Percentiles rank a stretch among this genome's conserved stretches.
Evolutionary conservation across 306 rosid species (phyloP).

Genomic region (Oxytropis ochrocephala): DNA sequence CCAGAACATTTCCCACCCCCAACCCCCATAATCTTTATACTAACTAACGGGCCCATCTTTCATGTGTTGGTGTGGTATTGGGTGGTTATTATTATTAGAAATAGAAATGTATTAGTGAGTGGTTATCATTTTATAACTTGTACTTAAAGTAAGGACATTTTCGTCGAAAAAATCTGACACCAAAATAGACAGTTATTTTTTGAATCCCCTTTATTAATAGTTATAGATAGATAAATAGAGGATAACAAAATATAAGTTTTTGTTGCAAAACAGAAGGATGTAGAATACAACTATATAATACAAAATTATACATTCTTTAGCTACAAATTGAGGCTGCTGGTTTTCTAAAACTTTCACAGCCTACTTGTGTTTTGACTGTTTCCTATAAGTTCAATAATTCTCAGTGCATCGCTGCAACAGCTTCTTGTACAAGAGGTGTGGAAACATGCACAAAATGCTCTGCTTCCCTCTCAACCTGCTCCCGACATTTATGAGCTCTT

Average conservation of each 20-base stretch:
- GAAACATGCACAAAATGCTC: slow-evolving; percentile 79
- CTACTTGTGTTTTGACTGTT: slow-evolving; percentile 20
- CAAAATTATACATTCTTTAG: slow-evolving; percentile 15
- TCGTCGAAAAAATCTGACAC: no score
- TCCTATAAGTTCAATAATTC: background rate
- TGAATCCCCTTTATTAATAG: no score
- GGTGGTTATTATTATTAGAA: no score
- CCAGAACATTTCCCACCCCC: no score
- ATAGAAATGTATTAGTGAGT: no score
- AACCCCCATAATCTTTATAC: no score
- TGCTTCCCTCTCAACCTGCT: slow-evolving; percentile 84
- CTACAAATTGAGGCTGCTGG: slow-evolving; percentile 23
- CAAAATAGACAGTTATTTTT: no score
- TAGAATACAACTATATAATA: background rate
- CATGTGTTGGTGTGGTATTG: no score
- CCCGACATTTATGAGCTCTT: slow-evolving; percentile 54
- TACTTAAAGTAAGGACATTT: no score
- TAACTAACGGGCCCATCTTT: no score
- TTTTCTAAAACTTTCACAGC: slow-evolving; percentile 24
- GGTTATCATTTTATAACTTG: no score
- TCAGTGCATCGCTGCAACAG: slow-evolving; percentile 59
- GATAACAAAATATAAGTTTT: slow-evolving; percentile 6
- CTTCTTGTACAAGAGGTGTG: slow-evolving; percentile 73
- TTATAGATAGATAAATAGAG: no score
- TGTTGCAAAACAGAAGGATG: background rate